Percentiles rank a stretch among this genome's conserved stretches.
Conservation (phyloP, 176 grass and related monocot genomes). For the Guadua angustifolia region DNA sequence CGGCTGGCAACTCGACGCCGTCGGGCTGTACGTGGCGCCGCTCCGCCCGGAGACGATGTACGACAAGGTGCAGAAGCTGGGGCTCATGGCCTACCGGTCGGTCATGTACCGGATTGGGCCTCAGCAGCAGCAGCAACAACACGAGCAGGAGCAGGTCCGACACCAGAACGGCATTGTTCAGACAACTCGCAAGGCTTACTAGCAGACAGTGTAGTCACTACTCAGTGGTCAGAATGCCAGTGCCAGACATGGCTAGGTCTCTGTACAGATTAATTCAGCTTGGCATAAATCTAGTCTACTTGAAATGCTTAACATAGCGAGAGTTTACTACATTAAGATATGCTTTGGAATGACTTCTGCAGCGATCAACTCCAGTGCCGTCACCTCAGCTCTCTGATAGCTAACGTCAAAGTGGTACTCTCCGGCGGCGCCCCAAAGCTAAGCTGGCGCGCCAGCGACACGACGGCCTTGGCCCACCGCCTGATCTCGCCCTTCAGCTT, state of each 20-base stretch:
- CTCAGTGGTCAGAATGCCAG: not conserved
- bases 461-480: not conserved
- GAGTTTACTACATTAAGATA: not conserved
- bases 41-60: constrained; percentile 39
- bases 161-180: not conserved
- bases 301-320: not conserved
- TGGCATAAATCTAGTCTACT: not conserved
- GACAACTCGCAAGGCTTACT: not conserved
- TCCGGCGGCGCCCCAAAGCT: too few species aligned
- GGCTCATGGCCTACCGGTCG: constrained; percentile 33
- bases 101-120: constrained; percentile 21
- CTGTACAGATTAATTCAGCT: not conserved
- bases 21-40: constrained; percentile 47
- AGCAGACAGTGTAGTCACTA: not conserved
- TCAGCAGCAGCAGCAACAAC: not conserved
- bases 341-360: not conserved
- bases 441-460: too few species aligned
- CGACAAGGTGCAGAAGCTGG: constrained; percentile 36
- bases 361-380: not conserved
- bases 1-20: constrained; percentile 50
- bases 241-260: not conserved
- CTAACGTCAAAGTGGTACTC: not conserved
- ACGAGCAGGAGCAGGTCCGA: not conserved
- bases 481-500: constrained; percentile 33
- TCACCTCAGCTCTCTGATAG: not conserved